phyloP scores from a whole-genome alignment of 345 rosid genomes.

The Euphorbia tirucalli region DNA sequence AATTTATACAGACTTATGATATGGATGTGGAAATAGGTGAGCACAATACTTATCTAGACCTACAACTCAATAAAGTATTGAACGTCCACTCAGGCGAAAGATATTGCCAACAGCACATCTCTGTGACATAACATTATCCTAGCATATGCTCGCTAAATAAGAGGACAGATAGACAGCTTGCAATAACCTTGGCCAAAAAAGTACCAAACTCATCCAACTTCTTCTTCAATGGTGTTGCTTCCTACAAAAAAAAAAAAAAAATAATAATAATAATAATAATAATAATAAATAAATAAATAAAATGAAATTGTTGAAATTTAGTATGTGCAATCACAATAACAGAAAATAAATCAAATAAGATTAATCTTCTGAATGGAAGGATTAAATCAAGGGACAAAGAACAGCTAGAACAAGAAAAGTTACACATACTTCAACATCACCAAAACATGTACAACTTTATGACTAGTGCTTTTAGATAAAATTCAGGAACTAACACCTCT shows the following conservation, averaged over 20 bases:
- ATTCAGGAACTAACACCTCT: neutral
- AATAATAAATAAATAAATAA: too few species aligned
- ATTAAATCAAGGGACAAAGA: neutral
- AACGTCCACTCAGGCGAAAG: neutral
- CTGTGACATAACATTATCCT: neutral
- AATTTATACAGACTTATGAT: neutral
- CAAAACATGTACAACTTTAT: neutral
- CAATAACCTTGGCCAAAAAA: constrained; percentile 90
- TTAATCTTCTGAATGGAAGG: neutral
- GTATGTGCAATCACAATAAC: neutral
- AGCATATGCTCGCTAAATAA: neutral
- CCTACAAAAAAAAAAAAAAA: constrained; percentile 52
- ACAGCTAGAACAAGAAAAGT: neutral
- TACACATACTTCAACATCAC: neutral
- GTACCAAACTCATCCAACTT: constrained; percentile 98
- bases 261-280: too few species aligned
- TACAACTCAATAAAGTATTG: neutral
- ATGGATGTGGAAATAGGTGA: neutral
- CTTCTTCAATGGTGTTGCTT: constrained; percentile 91
- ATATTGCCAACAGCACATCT: neutral
- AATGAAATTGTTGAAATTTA: constrained; percentile 7
- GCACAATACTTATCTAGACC: neutral
- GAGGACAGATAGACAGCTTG: constrained; percentile 11
- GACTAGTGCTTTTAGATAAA: neutral
- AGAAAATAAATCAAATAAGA: neutral